Evolutionary conservation across 2,329 filamentous ascomycete species (phyloP), one percentile per base, ranked within the genome.

Genomic region (Xylaria sp.): DNA sequence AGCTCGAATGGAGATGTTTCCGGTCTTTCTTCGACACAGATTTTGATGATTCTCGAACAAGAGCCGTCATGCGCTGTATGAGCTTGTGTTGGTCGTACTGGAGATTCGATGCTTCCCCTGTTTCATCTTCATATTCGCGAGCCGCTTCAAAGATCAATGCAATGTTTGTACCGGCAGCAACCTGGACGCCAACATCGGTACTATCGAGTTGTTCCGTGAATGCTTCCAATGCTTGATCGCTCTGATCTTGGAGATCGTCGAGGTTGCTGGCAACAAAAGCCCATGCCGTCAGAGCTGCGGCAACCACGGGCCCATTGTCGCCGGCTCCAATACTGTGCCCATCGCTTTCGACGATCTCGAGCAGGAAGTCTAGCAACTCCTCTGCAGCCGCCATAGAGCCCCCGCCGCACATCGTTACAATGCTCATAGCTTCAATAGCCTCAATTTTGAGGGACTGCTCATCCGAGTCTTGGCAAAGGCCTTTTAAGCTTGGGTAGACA

Each of bases 171-270:
- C 91, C 93, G 0, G 93, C 91, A 3, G 91, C 89, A 54, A 93
- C 89, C 75, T 96, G 93, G 0, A 97, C 92, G 9, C 87, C 83
- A 0, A 89, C 83, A 67, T 93, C 90, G 37, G 85, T 85, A 78
- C 92, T 93, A 68, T 94, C 90, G 21, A 97, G 90, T 79, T 97
- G 94, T 57, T 97, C 93, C 50, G 93, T 90, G 74, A 97, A 93
- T 1, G 91, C 90, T 62, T 96, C 92, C 74, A 96, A 87, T 18
- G 92, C 91, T 32, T 88, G 82, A 71, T 93, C 90, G 37, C 91
- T 93, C 69, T 90, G 85, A 18, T 87, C 86, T 73, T 92, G 89
- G 51, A 94, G 84, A 74, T 95, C 92, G 3, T 94, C 91, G 6
- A 95, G 82, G 69, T 92, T 88, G 3, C 92, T 94, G 5, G 92